A percentile compares a stretch with the other conserved stretches of the same genome.
phyloP scores from a whole-genome alignment of 2,329 filamentous ascomycete species.

The Fusarium hostae region DNA sequence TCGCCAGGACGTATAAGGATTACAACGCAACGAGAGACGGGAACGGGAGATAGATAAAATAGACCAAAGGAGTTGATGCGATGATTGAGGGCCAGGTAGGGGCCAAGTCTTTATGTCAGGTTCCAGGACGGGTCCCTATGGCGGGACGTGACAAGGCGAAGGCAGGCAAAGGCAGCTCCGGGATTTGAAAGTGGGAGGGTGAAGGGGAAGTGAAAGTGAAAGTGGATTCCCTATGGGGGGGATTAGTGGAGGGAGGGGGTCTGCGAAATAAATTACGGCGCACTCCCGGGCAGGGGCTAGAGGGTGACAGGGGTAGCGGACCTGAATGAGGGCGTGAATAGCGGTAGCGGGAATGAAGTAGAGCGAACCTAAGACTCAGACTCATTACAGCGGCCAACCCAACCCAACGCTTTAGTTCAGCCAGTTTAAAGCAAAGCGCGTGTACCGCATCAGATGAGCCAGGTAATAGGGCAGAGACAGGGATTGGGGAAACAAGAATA shows the following conservation, averaged over 20 bases:
- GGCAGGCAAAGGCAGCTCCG: conserved; percentile 14
- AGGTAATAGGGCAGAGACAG: conserved; percentile 8
- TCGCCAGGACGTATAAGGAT: conserved; percentile 34
- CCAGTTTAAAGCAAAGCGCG: conserved; percentile 3
- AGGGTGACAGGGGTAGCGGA: conserved; percentile 22
- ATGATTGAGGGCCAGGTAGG: conserved; percentile 45
- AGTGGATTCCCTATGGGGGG: conserved; percentile 33
- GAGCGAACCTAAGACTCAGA: conserved; percentile 3
- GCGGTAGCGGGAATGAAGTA: conserved; percentile 24
- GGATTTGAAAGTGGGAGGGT: conserved; percentile 37
- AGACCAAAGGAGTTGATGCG: conserved; percentile 42
- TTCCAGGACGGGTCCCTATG: conserved; percentile 44
- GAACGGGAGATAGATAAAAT: conserved; percentile 41
- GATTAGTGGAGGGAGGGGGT: conserved; percentile 18
- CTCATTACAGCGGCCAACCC: conserved; percentile 36
- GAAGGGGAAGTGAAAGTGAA: conserved; percentile 36
- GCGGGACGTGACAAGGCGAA: conserved; percentile 46
- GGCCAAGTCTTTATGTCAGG: conserved; percentile 48
- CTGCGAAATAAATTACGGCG: conserved; percentile 14
- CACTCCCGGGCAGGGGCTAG: conserved; percentile 31
- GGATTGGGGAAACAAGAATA: conserved; percentile 25
- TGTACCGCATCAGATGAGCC: conserved; percentile 13
- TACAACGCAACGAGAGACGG: conserved; percentile 28
- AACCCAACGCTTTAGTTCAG: conserved; percentile 36
- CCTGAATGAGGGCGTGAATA: conserved; percentile 31